Evolutionary conservation across 1,284 basidiomycete genomes (phyloP).

Genomic region (Pisolithus thermaeus): DNA sequence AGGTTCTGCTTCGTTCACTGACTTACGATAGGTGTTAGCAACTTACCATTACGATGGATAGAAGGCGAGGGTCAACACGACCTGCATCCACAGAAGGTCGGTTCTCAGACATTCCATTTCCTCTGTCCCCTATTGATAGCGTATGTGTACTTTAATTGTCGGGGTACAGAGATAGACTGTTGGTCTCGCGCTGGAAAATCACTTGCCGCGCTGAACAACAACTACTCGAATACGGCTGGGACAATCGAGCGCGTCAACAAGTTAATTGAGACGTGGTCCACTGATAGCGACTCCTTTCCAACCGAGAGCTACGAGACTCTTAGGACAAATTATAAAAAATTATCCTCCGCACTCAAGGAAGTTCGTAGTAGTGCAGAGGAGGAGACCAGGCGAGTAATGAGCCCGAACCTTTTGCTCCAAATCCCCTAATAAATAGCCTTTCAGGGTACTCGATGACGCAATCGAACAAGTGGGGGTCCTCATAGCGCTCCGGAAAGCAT

Average conservation of each 20-base stretch:
- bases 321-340: conserved; percentile 56
- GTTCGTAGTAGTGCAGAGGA: conserved; percentile 54
- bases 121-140: conserved; percentile 4
- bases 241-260: conserved; percentile 67
- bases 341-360: conserved; percentile 54
- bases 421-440: background rate
- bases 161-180: conserved; percentile 53
- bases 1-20: conserved; percentile 5
- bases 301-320: conserved; percentile 61
- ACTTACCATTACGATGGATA: conserved; percentile 18
- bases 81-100: conserved; percentile 31
- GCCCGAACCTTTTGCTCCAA: conserved; percentile 18
- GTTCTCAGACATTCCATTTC: conserved; percentile 22
- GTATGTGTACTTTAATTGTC: conserved; percentile 1
- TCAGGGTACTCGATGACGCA: conserved; percentile 63
- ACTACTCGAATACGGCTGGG: conserved; percentile 48
- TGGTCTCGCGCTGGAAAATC: conserved; percentile 63
- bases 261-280: conserved; percentile 62
- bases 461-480: conserved; percentile 64
- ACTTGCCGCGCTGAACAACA: conserved; percentile 46
- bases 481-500: conserved; percentile 64
- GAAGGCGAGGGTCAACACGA: conserved; percentile 26
- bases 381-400: conserved; percentile 58
- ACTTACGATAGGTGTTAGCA: background rate
- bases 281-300: conserved; percentile 54